These are phyloP conservation scores for Eimeria falciformis DNA, from an alignment of 169 alveolate species.

Conservation along the genomic window DNA sequence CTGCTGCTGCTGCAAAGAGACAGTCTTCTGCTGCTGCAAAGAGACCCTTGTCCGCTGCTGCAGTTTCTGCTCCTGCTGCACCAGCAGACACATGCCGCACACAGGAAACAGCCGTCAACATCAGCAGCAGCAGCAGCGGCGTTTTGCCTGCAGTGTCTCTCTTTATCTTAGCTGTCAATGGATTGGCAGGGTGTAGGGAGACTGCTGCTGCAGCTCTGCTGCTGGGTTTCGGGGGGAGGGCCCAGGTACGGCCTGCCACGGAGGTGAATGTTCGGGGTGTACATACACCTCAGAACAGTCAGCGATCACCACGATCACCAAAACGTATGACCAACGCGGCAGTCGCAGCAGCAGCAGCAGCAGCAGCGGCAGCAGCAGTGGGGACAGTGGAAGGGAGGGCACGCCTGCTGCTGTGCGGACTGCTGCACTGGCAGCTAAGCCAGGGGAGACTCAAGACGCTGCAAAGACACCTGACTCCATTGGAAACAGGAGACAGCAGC, in stretches of 20 bases:
- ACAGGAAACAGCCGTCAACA: background rate
- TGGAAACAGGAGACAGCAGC: background rate
- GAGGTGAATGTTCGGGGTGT: background rate
- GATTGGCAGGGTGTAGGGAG: background rate
- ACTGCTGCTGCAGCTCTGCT: slow-evolving; percentile 6
- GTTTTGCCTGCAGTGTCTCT: background rate
- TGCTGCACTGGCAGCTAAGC: background rate
- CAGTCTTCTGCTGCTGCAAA: slow-evolving; percentile 2
- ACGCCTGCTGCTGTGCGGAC: slow-evolving; percentile 13
- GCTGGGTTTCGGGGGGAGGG: background rate
- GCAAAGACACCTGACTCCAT: background rate
- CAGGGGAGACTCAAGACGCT: slow-evolving; percentile 9
- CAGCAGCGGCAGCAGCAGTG: slow-evolving; percentile 15
- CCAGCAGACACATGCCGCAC: background rate
- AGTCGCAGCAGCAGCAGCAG: slow-evolving; percentile 3
- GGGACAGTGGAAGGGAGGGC: slow-evolving; percentile 18
- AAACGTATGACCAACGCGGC: background rate
- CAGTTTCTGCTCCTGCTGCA: background rate
- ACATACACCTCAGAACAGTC: background rate
- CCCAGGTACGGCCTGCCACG: background rate
- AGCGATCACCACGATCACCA: background rate
- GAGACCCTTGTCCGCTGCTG: background rate
- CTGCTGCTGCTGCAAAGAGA: slow-evolving; percentile 48
- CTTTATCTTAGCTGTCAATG: background rate
- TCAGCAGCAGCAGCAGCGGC: background rate